Evolutionary conservation across 805 yeast genomes (phyloP).

Genomic region (Yarrowia keelungensis): DNA sequence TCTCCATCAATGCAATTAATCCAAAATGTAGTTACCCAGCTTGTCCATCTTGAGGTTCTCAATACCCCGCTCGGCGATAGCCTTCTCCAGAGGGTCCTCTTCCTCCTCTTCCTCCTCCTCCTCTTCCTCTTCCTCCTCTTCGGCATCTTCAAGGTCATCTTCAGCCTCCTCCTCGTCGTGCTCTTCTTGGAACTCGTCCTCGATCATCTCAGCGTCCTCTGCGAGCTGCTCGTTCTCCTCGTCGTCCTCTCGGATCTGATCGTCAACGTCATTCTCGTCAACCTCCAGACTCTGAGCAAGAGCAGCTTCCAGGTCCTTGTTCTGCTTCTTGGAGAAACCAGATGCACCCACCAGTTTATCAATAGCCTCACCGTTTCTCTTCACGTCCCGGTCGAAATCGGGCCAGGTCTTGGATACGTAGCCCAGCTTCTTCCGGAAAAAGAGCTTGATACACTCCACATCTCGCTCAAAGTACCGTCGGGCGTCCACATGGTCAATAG

Average conservation of each 20-base stretch:
- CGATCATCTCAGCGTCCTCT: slow-evolving; percentile 50
- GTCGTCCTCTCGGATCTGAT: slow-evolving; percentile 50
- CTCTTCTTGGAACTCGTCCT: slow-evolving; percentile 47
- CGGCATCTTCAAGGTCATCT: slow-evolving; percentile 40
- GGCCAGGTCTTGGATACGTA: slow-evolving; percentile 87
- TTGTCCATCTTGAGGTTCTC: slow-evolving; percentile 71
- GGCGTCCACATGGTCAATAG: slow-evolving; percentile 90
- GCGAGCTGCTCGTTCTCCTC: slow-evolving; percentile 49
- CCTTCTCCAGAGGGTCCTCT: slow-evolving; percentile 51
- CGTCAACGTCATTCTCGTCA: slow-evolving; percentile 55
- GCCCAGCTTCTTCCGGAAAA: slow-evolving; percentile 78
- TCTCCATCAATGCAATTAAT: slow-evolving; percentile 14
- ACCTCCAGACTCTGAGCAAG: slow-evolving; percentile 55
- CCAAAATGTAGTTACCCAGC: slow-evolving; percentile 76
- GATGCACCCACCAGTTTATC: slow-evolving; percentile 93
- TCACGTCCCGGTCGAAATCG: slow-evolving; percentile 74
- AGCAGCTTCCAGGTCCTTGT: slow-evolving; percentile 77
- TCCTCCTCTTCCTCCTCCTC: slow-evolving; percentile 40
- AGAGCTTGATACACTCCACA: slow-evolving; percentile 84
- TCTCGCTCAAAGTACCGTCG: slow-evolving; percentile 88
- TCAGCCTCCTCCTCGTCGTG: slow-evolving; percentile 50
- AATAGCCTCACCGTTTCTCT: slow-evolving; percentile 63
- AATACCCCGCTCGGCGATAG: slow-evolving; percentile 51
- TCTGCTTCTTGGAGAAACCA: slow-evolving; percentile 71
- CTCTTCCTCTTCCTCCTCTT: slow-evolving; percentile 50